Conservation (phyloP, 2,329 filamentous ascomycete species). For the Alternaria novae-zelandiae region DNA sequence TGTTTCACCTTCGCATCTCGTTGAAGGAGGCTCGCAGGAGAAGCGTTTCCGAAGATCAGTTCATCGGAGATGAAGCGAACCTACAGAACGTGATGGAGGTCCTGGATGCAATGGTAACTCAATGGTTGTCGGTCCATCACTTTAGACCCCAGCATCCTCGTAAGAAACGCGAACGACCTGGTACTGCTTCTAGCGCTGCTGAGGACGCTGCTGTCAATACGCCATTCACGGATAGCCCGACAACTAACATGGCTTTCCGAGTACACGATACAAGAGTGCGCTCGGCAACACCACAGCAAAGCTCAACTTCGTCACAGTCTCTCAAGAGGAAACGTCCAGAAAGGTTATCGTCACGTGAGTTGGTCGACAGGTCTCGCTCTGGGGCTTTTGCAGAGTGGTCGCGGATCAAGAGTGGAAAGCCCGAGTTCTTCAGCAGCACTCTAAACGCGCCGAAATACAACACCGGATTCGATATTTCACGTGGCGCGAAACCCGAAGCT, state of each 20-base stretch:
- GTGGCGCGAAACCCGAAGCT: neutral
- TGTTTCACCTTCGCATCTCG: slow-evolving; percentile 80
- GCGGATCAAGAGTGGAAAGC: slow-evolving; percentile 52
- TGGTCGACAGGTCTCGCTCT: neutral
- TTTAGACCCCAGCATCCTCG: slow-evolving; percentile 62
- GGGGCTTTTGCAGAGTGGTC: slow-evolving; percentile 49
- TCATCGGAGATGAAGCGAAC: slow-evolving; percentile 33
- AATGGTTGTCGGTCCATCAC: slow-evolving; percentile 77
- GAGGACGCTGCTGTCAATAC: neutral
- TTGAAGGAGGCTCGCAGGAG: slow-evolving; percentile 32
- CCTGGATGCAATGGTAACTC: slow-evolving; percentile 69
- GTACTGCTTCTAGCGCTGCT: slow-evolving; percentile 1
- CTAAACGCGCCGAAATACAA: slow-evolving; percentile 14
- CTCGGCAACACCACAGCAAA: neutral
- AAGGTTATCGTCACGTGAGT: neutral
- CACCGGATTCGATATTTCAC: neutral
- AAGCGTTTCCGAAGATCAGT: slow-evolving; percentile 23
- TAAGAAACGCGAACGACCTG: slow-evolving; percentile 7
- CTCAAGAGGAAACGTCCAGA: slow-evolving; percentile 32
- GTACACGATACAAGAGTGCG: neutral
- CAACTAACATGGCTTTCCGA: neutral
- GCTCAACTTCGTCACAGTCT: neutral
- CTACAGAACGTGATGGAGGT: slow-evolving; percentile 68
- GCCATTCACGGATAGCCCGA: neutral
- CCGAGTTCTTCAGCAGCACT: slow-evolving; percentile 39